A percentile compares a stretch with the other conserved stretches of the same genome.
These are phyloP conservation scores for Adansonia madagascariensis DNA, from an alignment of 441 rosid genomes.

Conservation along the genomic window DNA sequence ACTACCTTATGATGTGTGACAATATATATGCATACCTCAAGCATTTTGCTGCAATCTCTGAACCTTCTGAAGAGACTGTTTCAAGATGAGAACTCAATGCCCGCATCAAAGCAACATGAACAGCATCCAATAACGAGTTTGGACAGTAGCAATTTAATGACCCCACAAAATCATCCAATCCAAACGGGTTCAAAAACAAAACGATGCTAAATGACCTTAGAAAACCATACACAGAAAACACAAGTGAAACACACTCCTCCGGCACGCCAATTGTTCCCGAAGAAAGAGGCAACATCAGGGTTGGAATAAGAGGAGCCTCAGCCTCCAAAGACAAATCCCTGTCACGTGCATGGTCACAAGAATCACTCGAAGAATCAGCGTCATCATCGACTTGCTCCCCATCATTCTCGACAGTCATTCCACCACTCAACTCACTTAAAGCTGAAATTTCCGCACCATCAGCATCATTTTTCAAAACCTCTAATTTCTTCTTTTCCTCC, in stretches of 20 bases:
- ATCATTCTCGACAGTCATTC: conserved; percentile 36
- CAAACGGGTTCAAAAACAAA: conserved; percentile 80
- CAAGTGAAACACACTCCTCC: conserved; percentile 68
- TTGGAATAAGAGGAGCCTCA: conserved; percentile 49
- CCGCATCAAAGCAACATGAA: conserved; percentile 82
- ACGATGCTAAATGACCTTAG: conserved; percentile 75
- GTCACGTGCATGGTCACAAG: conserved; percentile 51
- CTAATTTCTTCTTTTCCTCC: conserved; percentile 35
- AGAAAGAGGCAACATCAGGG: conserved; percentile 66
- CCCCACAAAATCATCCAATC: conserved; percentile 90
- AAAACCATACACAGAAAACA: conserved; percentile 83
- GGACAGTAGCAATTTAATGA: conserved; percentile 67
- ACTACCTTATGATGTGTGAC: not conserved
- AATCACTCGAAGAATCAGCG: conserved; percentile 68
- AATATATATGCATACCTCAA: conserved; percentile 56
- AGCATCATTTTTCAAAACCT: conserved; percentile 36
- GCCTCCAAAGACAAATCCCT: conserved; percentile 45
- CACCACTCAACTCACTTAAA: conserved; percentile 39
- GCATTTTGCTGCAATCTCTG: conserved; percentile 74
- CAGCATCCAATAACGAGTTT: conserved; percentile 75
- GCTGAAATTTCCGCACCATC: conserved; percentile 41
- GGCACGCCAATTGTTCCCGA: conserved; percentile 83
- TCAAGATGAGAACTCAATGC: conserved; percentile 68
- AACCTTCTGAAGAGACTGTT: conserved; percentile 66
- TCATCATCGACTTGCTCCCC: conserved; percentile 47